These are phyloP conservation scores for Carex littledalei DNA, from an alignment of 176 grass and related monocot species.

Conservation along the genomic window DNA sequence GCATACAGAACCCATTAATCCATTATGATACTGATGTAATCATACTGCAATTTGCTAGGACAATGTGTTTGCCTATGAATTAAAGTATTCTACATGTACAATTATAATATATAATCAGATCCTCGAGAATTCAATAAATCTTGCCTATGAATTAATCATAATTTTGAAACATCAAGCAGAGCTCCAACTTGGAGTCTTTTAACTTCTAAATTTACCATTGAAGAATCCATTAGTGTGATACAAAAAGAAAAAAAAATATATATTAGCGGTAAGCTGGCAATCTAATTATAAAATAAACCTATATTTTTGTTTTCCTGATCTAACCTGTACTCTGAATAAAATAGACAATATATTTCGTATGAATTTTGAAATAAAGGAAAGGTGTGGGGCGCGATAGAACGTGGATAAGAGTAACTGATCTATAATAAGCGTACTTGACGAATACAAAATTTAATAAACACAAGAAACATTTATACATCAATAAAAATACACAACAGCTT, in stretches of 20 bases:
- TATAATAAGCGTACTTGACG: not conserved
- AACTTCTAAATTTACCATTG: not conserved
- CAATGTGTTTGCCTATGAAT: no score
- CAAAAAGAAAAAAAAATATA: not conserved
- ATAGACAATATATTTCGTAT: not conserved
- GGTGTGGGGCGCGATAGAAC: not conserved
- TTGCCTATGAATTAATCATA: not conserved
- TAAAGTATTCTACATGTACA: not conserved
- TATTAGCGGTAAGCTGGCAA: not conserved
- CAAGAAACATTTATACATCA: not conserved
- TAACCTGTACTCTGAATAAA: not conserved
- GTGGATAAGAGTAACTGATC: conserved; percentile 7
- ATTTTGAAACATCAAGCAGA: not conserved
- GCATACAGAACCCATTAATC: not conserved
- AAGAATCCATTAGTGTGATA: not conserved
- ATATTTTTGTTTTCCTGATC: not conserved
- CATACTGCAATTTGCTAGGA: no score
- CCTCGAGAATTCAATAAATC: not conserved
- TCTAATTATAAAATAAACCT: not conserved
- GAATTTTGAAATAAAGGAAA: not conserved
- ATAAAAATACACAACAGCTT: conserved; percentile 10
- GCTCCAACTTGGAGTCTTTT: not conserved
- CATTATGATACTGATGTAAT: no score
- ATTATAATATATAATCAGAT: not conserved
- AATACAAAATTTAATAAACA: not conserved